These are phyloP conservation scores for Linnemannia hyalina DNA, from an alignment of 192 early-diverging fungal genomes.

Conservation along the genomic window DNA sequence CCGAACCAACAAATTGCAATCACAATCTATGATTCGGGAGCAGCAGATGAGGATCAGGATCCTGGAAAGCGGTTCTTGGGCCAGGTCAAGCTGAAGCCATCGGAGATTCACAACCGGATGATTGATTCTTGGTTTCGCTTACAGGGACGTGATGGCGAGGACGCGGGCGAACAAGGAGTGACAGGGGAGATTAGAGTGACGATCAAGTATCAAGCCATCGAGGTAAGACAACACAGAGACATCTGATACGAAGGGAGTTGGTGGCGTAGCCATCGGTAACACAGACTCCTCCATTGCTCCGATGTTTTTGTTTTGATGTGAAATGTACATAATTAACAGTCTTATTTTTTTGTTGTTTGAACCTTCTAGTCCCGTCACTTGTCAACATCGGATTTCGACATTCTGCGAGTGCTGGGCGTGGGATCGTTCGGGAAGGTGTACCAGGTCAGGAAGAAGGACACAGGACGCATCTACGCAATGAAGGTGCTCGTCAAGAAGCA, in stretches of 20 bases:
- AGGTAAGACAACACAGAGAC: conserved; percentile 25
- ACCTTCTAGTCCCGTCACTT: conserved; percentile 52
- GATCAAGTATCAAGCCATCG: conserved; percentile 53
- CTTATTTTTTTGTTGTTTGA: neutral
- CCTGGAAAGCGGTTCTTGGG: conserved; percentile 59
- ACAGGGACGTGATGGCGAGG: conserved; percentile 30
- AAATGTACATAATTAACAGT: neutral
- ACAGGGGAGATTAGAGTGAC: conserved; percentile 65
- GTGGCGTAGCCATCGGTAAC: neutral
- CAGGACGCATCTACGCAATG: conserved; percentile 86
- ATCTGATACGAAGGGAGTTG: neutral
- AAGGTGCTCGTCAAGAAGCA: conserved; percentile 84
- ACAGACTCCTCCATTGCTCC: too few relatives aligned
- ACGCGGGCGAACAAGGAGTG: conserved; percentile 9
- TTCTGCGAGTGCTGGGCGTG: conserved; percentile 81
- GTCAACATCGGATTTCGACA: conserved; percentile 69
- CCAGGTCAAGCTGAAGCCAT: conserved; percentile 58
- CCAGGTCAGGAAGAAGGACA: conserved; percentile 84
- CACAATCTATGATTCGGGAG: conserved; percentile 57
- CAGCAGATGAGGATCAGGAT: conserved; percentile 25
- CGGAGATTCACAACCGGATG: conserved; percentile 53
- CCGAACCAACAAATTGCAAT: conserved; percentile 50
- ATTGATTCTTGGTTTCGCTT: conserved; percentile 63
- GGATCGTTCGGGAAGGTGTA: conserved; percentile 88
- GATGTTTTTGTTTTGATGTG: neutral